Percentiles rank a stretch among this genome's conserved stretches.
phyloP scores from a whole-genome alignment of 768 basidiomycete species.

The Lactifluus echinatus region DNA sequence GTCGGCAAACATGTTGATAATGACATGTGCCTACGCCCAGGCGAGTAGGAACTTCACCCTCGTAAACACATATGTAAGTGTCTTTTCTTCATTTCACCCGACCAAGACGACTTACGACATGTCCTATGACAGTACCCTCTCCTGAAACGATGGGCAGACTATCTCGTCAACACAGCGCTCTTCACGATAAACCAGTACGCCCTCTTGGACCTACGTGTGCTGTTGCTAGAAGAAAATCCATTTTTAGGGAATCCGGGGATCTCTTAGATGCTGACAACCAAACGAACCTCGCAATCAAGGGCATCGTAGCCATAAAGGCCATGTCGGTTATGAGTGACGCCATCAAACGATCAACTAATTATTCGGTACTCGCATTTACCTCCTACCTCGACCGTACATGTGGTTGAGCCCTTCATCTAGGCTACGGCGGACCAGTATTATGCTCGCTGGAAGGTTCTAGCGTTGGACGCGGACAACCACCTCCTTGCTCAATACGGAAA shows the following conservation, averaged over 20 bases:
- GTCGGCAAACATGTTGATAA: conserved; percentile 19
- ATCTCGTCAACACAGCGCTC: background rate
- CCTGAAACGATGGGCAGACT: conserved; percentile 11
- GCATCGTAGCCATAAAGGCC: conserved; percentile 17
- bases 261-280: background rate
- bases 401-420: background rate
- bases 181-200: conserved; percentile 7
- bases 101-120: background rate
- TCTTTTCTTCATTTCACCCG: background rate
- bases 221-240: background rate
- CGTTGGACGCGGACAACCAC: conserved; percentile 9
- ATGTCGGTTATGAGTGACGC: conserved; percentile 10
- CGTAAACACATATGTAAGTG: background rate
- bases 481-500: conserved; percentile 7
- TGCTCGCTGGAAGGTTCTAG: conserved; percentile 5
- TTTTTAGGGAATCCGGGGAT: conserved; percentile 1
- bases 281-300: conserved; percentile 17
- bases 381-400: background rate
- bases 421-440: background rate
- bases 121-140: background rate
- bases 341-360: background rate
- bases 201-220: background rate
- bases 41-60: background rate
- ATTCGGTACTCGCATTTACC: background rate
- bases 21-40: conserved; percentile 11